Evolutionary conservation across 2,329 filamentous ascomycete species (phyloP), one percentile per base, ranked within the genome.

Genomic region (Penicillium olsonii): DNA sequence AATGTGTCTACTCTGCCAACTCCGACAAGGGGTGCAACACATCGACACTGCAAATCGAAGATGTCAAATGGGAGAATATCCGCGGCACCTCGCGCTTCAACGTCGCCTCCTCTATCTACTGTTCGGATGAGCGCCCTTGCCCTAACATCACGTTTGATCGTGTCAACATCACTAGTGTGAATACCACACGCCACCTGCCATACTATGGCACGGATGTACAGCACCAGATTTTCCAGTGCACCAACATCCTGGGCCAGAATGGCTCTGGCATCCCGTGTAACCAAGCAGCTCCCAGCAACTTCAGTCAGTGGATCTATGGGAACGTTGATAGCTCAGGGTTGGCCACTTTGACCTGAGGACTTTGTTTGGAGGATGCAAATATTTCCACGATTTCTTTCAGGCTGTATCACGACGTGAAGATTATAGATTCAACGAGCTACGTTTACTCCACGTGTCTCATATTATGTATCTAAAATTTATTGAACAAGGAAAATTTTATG

Each of bases 41-140:
- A 18, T 71, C 67, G 19, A 65, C 68, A 27, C 57, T 76, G 22
- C 62, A 71, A 48, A 78, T 79, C 48, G 67, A 65, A 31, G 73
- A 79, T 53, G 63, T 79, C 17, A 72, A 66, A 34, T 78, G 75
- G 75, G 67, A 75, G 50, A 79, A 79, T 55, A 70, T 79, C 42
- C 74, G 70, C 0, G 77, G 77, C 9, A 79, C 76, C 7, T 74
- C 69, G 48, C 63, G 72, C 18, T 78, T 77, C 56, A 78, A 79
- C 56, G 69, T 78, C 19, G 76, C 72, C 2, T 69, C 70, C 10
- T 74, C 69, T 4, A 75, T 78, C 41, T 73, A 78, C 60, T 76
- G 73, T 59, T 67, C 65, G 19, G 57, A 64, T 8, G 53, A 58
- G 4, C 67, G 65, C 26, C 76, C 75, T 9, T 79, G 76, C 54